Evolutionary conservation across 1,139 yeast species (phyloP).

Genomic region (Kazachstania sp.): DNA sequence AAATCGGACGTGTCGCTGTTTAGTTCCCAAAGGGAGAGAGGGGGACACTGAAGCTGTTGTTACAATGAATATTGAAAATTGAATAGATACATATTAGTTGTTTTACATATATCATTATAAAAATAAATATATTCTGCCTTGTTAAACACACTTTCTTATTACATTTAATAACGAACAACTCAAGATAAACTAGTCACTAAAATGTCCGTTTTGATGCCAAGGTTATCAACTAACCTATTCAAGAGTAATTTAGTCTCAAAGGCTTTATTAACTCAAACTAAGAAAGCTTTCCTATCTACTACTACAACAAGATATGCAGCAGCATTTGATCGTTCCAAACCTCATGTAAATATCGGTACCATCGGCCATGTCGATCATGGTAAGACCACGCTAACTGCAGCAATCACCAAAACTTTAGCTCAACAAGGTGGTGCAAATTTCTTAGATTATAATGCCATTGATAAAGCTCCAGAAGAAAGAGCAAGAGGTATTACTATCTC

Average conservation of each 20-base stretch:
- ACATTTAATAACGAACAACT: neutral
- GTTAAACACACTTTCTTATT: no score
- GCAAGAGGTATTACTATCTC: conserved; percentile 99
- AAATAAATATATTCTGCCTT: no score
- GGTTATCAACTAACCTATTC: conserved; percentile 3
- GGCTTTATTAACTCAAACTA: neutral
- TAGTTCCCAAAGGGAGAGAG: neutral
- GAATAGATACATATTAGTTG: no score
- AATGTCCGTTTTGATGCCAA: conserved; percentile 6
- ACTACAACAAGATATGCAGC: conserved; percentile 38
- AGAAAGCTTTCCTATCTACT: neutral
- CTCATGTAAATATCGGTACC: conserved; percentile 94
- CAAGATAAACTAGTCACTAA: neutral
- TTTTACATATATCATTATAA: no score
- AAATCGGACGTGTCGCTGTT: neutral
- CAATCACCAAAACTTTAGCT: conserved; percentile 91
- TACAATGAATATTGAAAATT: no score
- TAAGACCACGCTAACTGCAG: conserved; percentile 96
- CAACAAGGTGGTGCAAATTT: conserved; percentile 85
- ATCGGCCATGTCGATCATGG: conserved; percentile 98
- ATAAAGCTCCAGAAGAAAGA: conserved; percentile 98
- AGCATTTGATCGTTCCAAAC: conserved; percentile 82
- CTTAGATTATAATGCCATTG: conserved; percentile 88
- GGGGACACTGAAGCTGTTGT: neutral
- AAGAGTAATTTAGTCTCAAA: neutral